phyloP scores from a whole-genome alignment of 306 rosid species.

The Chamaecrista fasciculata region DNA sequence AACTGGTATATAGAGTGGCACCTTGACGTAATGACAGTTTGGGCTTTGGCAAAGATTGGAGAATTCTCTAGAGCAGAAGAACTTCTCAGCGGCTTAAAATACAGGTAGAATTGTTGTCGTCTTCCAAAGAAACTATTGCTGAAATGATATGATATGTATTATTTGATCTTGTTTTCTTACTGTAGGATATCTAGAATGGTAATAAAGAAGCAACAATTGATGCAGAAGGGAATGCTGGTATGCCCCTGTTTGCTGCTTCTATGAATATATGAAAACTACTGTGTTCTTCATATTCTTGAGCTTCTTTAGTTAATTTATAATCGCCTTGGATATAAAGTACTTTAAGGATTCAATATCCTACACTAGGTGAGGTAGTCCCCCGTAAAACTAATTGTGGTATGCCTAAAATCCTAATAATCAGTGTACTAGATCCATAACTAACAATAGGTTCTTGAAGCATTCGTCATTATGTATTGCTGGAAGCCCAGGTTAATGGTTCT shows the following conservation, averaged over 20 bases:
- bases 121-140: neutral
- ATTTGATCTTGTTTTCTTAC: constrained; percentile 15
- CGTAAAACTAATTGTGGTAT: too few species aligned
- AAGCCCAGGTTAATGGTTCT: too few species aligned
- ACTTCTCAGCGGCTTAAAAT: constrained; percentile 60
- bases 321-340: neutral
- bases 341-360: too few species aligned
- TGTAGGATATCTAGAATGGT: constrained; percentile 61
- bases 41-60: constrained; percentile 71
- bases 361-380: too few species aligned
- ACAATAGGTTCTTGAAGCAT: too few species aligned
- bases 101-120: constrained; percentile 49
- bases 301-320: neutral
- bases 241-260: constrained; percentile 28
- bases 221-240: constrained; percentile 69
- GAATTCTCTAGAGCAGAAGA: constrained; percentile 60
- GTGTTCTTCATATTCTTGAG: neutral
- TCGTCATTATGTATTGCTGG: too few species aligned
- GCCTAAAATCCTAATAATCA: too few species aligned
- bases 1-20: constrained; percentile 87
- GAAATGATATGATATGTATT: neutral
- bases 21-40: constrained; percentile 55
- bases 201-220: constrained; percentile 51
- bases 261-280: constrained; percentile 17
- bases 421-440: too few species aligned